Evolutionary conservation across 2,329 filamentous ascomycete species (phyloP).

Genomic region (Malbranchea zuffiana): DNA sequence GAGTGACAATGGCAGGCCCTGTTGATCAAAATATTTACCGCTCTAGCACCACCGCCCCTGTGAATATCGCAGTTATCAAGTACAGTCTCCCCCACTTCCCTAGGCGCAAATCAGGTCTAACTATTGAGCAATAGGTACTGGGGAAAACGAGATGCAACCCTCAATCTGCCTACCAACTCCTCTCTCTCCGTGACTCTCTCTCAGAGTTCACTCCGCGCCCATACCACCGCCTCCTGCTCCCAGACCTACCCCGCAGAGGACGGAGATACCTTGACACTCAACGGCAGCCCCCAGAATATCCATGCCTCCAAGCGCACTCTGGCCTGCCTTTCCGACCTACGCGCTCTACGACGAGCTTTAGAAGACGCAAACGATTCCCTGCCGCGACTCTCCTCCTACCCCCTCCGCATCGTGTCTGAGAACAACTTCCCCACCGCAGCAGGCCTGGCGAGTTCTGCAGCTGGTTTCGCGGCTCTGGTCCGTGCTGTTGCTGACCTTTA

Average conservation of each 20-base stretch:
- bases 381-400: constrained; percentile 67
- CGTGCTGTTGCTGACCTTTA: constrained; percentile 85
- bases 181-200: constrained; percentile 95
- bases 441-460: constrained; percentile 59
- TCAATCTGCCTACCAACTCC: constrained; percentile 96
- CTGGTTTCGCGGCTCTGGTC: constrained; percentile 57
- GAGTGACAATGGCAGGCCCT: constrained; percentile 7
- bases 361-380: constrained; percentile 61
- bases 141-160: constrained; percentile 87
- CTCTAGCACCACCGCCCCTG: constrained; percentile 89
- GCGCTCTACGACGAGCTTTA: constrained; percentile 61
- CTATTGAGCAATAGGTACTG: constrained; percentile 55
- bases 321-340: constrained; percentile 81
- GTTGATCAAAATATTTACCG: constrained; percentile 55
- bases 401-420: constrained; percentile 79
- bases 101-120: constrained; percentile 11
- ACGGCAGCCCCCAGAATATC: constrained; percentile 71
- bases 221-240: constrained; percentile 91
- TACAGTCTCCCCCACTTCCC: constrained; percentile 32
- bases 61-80: constrained; percentile 98
- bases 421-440: constrained; percentile 99
- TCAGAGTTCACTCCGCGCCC: constrained; percentile 83
- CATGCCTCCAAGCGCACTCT: constrained; percentile 74
- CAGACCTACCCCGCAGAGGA: constrained; percentile 50
- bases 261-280: constrained; percentile 65